Percentiles rank a stretch among this genome's conserved stretches.
Evolutionary conservation across 176 grass and related monocot genomes (phyloP).

Genomic region (Triticum dicoccoides): DNA sequence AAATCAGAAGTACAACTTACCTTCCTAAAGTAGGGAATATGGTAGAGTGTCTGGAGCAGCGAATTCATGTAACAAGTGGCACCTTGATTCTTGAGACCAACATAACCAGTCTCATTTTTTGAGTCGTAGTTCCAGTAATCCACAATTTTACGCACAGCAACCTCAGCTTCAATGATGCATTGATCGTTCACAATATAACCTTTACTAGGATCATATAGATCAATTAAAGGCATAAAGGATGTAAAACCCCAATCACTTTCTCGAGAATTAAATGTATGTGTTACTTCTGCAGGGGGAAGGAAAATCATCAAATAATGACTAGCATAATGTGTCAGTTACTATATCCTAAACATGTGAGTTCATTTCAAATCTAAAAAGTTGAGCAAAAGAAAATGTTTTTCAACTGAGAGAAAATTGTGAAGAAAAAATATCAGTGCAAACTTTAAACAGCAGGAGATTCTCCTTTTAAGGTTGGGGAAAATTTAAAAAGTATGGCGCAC

Average conservation of each 20-base stretch:
- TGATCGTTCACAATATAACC: slow-evolving; percentile 71
- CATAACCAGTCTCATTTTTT: slow-evolving; percentile 79
- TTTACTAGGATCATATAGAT: slow-evolving; percentile 62
- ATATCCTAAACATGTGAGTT: slow-evolving; percentile 3
- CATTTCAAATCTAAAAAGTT: not conserved
- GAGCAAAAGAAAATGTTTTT: slow-evolving; percentile 1
- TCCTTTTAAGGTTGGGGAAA: not conserved
- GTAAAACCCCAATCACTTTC: slow-evolving; percentile 89
- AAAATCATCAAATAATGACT: slow-evolving; percentile 5
- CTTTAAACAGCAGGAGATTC: not conserved
- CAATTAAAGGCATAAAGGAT: slow-evolving; percentile 64
- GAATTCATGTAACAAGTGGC: slow-evolving; percentile 94
- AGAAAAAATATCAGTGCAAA: not conserved
- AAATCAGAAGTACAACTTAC: slow-evolving; percentile 36
- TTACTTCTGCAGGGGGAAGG: slow-evolving; percentile 38
- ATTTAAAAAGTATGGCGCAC: not conserved
- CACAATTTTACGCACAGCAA: slow-evolving; percentile 52
- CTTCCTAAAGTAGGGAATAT: slow-evolving; percentile 73
- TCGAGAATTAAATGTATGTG: slow-evolving; percentile 48
- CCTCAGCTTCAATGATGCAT: slow-evolving; percentile 77
- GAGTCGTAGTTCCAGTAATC: slow-evolving; percentile 78
- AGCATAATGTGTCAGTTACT: not conserved
- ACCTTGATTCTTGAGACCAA: slow-evolving; percentile 88
- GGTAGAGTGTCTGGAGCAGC: slow-evolving; percentile 79
- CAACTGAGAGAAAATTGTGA: not conserved